Percentiles rank a stretch among this genome's conserved stretches.
These are phyloP conservation scores for Pneumocystis carinii DNA, from an alignment of 1,139 yeast genomes.

Conservation along the genomic window DNA sequence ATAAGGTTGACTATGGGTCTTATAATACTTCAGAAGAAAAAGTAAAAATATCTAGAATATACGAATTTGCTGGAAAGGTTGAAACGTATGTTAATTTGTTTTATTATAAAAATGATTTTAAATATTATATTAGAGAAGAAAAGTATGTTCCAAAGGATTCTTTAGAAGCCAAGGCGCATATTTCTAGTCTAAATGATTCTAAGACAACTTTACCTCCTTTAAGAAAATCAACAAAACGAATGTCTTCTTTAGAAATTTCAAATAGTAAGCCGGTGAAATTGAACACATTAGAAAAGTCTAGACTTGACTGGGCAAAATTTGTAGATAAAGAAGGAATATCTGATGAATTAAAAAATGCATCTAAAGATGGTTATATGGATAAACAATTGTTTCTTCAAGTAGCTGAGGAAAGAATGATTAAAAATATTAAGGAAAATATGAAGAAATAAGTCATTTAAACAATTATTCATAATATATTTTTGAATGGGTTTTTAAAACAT, in stretches of 20 bases:
- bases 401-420: conserved; percentile 54
- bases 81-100: conserved; percentile 67
- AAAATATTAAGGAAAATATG: conserved; percentile 44
- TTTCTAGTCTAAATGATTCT: conserved; percentile 18
- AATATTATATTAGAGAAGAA: conserved; percentile 39
- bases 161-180: conserved; percentile 12
- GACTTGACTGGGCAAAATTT: conserved; percentile 90
- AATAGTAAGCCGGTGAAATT: conserved; percentile 52
- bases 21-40: conserved; percentile 26
- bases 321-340: conserved; percentile 74
- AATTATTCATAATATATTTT: neutral
- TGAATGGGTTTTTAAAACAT: neutral
- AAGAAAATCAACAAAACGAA: conserved; percentile 26
- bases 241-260: conserved; percentile 59
- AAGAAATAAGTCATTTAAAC: conserved; percentile 20
- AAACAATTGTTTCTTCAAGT: conserved; percentile 78
- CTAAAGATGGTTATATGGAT: conserved; percentile 71
- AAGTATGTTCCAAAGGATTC: conserved; percentile 8
- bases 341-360: conserved; percentile 66
- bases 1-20: conserved; percentile 16
- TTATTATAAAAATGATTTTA: conserved; percentile 68
- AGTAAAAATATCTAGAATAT: conserved; percentile 59
- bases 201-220: conserved; percentile 18
- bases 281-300: conserved; percentile 80
- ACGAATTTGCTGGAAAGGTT: conserved; percentile 79